Percentiles rank a stretch among this genome's conserved stretches.
phyloP scores from a whole-genome alignment of 192 early-diverging fungal genomes.

The Backusella mclennaniae region DNA sequence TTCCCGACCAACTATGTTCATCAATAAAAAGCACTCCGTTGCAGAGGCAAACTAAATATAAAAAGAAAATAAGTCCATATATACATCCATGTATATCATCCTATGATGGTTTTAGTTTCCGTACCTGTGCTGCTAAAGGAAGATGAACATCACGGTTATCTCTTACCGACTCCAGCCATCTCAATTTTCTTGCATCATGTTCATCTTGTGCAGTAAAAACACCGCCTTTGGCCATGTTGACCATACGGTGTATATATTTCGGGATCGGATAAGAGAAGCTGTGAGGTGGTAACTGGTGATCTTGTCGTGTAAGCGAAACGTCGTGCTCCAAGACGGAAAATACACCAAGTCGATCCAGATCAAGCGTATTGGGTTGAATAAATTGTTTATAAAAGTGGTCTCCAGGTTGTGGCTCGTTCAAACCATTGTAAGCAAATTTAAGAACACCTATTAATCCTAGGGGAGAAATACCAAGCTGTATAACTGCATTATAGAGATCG shows the following conservation, averaged over 20 bases:
- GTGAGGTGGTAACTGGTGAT: not conserved
- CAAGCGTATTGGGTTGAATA: not conserved
- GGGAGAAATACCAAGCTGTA: not conserved
- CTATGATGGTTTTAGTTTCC: not conserved
- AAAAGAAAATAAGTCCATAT: not conserved
- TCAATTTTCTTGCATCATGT: not conserved
- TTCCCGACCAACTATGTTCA: conserved; percentile 4
- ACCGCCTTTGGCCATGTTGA: not conserved
- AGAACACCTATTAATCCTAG: not conserved
- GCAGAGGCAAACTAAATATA: not conserved
- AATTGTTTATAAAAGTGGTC: not conserved
- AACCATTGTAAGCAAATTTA: not conserved
- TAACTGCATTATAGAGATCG: not conserved
- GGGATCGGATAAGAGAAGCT: not conserved
- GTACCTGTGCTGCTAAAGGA: conserved; percentile 2
- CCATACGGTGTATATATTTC: not conserved
- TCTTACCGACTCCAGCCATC: conserved; percentile 1
- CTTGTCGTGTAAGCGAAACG: conserved; percentile 6
- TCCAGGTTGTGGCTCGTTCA: not conserved
- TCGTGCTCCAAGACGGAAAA: conserved; percentile 6
- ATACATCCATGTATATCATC: not conserved
- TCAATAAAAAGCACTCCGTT: not conserved
- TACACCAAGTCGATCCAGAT: not conserved
- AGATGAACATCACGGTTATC: conserved; percentile 1
- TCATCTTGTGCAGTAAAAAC: not conserved